phyloP scores from a whole-genome alignment of 352 stramenopile genomes.

The Globisporangium apiculatum region DNA sequence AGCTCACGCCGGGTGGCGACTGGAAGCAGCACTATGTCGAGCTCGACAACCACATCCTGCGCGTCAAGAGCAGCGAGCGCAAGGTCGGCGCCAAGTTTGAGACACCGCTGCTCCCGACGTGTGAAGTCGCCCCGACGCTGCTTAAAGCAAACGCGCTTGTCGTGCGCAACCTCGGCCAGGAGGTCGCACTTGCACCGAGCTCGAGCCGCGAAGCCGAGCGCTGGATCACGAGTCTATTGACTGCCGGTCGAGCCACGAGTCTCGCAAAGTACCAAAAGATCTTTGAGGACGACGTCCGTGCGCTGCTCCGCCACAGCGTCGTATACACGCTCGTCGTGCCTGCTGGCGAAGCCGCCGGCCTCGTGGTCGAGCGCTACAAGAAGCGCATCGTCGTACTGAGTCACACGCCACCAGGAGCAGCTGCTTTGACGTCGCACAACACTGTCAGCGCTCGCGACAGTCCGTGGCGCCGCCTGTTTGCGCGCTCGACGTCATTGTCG shows the following conservation, averaged over 20 bases:
- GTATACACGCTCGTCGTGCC: constrained; percentile 38
- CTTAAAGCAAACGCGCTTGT: constrained; percentile 53
- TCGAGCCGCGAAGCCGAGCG: constrained; percentile 29
- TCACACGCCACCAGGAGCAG: constrained; percentile 17
- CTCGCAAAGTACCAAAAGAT: constrained; percentile 29
- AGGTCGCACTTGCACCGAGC: constrained; percentile 38
- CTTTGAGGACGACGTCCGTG: constrained; percentile 44
- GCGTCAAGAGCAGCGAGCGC: constrained; percentile 55
- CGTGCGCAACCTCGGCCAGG: constrained; percentile 37
- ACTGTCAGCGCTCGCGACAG: not conserved
- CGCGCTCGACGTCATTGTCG: not conserved
- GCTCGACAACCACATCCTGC: constrained; percentile 55
- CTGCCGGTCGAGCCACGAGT: constrained; percentile 17
- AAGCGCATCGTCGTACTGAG: constrained; percentile 60
- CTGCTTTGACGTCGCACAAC: not conserved
- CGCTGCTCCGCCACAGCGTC: constrained; percentile 37
- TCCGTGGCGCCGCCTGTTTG: not conserved
- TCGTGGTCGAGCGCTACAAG: constrained; percentile 51
- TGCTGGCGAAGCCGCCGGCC: constrained; percentile 15
- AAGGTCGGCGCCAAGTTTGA: constrained; percentile 48
- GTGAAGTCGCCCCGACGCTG: constrained; percentile 24
- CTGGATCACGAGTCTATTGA: constrained; percentile 40
- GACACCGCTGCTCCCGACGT: constrained; percentile 44
- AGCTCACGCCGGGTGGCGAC: constrained; percentile 27
- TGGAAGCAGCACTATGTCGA: constrained; percentile 64